Evolutionary conservation across 306 rosid genomes (phyloP), one percentile per base, ranked within the genome.

Genomic region (Dalbergia oliveri): DNA sequence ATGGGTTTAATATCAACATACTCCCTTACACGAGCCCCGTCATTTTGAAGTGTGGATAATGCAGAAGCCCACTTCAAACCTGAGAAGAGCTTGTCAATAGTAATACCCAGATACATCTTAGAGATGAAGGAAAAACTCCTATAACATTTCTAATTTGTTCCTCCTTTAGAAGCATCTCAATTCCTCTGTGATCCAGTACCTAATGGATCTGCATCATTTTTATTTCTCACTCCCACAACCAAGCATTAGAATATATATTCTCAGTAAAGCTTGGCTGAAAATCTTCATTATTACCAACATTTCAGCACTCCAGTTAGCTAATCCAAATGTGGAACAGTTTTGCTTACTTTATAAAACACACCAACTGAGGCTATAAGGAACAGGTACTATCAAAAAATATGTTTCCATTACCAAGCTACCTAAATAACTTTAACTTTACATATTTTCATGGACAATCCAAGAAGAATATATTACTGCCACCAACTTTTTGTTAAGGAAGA

Each of bases 91-190:
- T 60, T 12, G 54, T 73, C 68, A 74, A 26, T n/a, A 59, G 13
- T 39, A 19, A 45, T 43, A 58, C 56, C 67, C 21, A 15, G 7
- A 60, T 41, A 33, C 50, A 76, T 76, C 34, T 63, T 66, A 41
- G 16, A 58, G 14, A 33, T 65, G 53, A 37, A 65, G 21, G 21
- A 23, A 77, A 50, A 51, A 65, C 10, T 37, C 8, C 14, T 23
- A 3, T 18, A 50, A 9, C 43, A 59, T 41, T 21, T 39, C 45
- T 35, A n/a, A 23, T 67, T 56, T 67, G 53, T 47, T 45, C 69
- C 76, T 67, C 66, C 16, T 43, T 67, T 56, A 77, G 31, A 62
- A 64, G 49, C 68, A 63, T 76, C 61, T 50, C 58, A 58, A 61
- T 16, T 18, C 68, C 59, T 60, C n/a, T 56, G n/a, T 13, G n/a